Evolutionary conservation across 805 yeast species (phyloP).

Genomic region (Hanseniaspora occidentalis): DNA sequence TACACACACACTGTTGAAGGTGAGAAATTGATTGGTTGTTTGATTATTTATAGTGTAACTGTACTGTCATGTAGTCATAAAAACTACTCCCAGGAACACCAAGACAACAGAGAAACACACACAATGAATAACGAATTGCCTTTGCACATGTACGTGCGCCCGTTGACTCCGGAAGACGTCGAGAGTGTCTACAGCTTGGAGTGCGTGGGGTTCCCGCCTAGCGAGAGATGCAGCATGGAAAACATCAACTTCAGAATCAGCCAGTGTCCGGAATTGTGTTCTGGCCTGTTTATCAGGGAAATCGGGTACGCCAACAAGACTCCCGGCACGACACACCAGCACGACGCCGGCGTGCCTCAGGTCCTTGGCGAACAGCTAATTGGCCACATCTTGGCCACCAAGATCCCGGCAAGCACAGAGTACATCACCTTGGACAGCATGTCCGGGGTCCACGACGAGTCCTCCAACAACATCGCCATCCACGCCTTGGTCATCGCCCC

Average conservation of each 20-base stretch:
- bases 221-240: conserved; percentile 57
- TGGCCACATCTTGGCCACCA: conserved; percentile 75
- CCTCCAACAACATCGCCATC: conserved; percentile 61
- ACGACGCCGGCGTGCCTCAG: conserved; percentile 26
- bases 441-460: conserved; percentile 51
- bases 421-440: conserved; percentile 21
- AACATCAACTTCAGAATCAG: conserved; percentile 56
- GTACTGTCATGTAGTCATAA: too few species aligned
- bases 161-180: conserved; percentile 63
- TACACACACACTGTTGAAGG: too few species aligned
- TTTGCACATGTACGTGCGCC: conserved; percentile 55
- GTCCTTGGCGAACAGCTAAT: conserved; percentile 53
- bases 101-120: background rate
- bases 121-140: conserved; percentile 33
- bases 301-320: conserved; percentile 27
- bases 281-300: conserved; percentile 74
- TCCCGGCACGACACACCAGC: conserved; percentile 7
- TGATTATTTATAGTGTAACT: too few species aligned
- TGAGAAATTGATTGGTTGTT: too few species aligned
- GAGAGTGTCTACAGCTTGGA: conserved; percentile 54
- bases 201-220: conserved; percentile 50
- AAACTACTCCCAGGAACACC: background rate
- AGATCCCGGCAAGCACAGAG: conserved; percentile 26
- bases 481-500: conserved; percentile 75
- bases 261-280: conserved; percentile 80